Percentiles rank a stretch among this genome's conserved stretches.
Conservation (phyloP, 495 filamentous ascomycete species). For the Neurospora tetrasperma region DNA sequence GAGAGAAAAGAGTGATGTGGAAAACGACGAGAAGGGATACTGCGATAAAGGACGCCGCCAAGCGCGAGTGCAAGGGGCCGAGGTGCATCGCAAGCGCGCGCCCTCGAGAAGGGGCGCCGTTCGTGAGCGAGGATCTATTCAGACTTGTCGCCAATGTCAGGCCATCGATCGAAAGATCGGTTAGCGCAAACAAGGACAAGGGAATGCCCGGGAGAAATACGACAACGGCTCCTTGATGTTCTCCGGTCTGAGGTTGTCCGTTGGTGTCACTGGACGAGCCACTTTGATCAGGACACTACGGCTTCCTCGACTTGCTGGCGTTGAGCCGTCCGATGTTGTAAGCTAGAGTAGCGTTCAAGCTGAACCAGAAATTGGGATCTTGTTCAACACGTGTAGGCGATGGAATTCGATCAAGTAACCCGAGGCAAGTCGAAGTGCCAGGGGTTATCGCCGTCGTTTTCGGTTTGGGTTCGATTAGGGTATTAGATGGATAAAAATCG, state of each 20-base stretch:
- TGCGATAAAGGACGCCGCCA: constrained; percentile 53
- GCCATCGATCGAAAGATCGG: neutral
- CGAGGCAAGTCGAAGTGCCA: neutral
- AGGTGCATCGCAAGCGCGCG: constrained; percentile 45
- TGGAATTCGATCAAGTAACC: neutral
- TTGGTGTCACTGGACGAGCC: neutral
- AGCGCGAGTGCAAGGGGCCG: constrained; percentile 56
- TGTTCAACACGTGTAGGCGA: neutral
- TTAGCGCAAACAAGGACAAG: neutral
- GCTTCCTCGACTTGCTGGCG: neutral
- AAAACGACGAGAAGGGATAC: constrained; percentile 45
- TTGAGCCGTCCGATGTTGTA: neutral
- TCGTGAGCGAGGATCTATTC: constrained; percentile 4
- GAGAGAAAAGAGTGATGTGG: constrained; percentile 44
- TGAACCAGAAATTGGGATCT: neutral
- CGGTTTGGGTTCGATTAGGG: neutral
- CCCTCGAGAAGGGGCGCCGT: constrained; percentile 23
- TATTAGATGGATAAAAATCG: neutral
- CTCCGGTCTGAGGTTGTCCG: neutral
- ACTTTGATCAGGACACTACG: neutral
- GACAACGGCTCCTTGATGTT: neutral
- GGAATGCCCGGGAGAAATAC: neutral
- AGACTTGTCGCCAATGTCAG: neutral
- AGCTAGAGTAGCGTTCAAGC: neutral
- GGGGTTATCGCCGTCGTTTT: neutral